These are phyloP conservation scores for Aphanomyces stellatus DNA, from an alignment of 352 stramenopile genomes.

Conservation along the genomic window DNA sequence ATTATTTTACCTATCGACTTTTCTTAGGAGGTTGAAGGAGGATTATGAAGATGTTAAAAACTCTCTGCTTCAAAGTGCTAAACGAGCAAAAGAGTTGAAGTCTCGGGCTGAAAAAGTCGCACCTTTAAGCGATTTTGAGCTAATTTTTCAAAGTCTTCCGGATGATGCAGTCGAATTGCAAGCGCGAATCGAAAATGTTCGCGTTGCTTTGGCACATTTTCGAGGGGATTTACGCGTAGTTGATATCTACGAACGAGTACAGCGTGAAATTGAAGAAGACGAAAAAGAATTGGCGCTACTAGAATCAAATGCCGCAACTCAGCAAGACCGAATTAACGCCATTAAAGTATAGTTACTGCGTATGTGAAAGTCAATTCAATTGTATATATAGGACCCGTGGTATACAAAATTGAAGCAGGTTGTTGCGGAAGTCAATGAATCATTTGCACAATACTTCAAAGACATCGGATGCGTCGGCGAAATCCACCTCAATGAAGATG, in stretches of 20 bases:
- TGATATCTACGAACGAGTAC: conserved; percentile 61
- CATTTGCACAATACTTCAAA: conserved; percentile 77
- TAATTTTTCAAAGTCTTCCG: conserved; percentile 46
- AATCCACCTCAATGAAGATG: conserved; percentile 62
- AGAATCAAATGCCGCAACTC: conserved; percentile 49
- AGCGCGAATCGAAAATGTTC: conserved; percentile 80
- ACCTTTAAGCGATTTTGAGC: conserved; percentile 53
- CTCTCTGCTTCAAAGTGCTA: conserved; percentile 46
- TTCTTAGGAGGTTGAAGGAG: conserved; percentile 30
- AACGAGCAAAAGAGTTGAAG: conserved; percentile 62
- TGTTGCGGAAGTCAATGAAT: conserved; percentile 68
- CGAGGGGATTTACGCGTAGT: conserved; percentile 64
- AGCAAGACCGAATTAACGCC: conserved; percentile 55
- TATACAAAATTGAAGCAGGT: conserved; percentile 55
- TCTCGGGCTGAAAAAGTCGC: conserved; percentile 52
- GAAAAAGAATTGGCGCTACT: conserved; percentile 48
- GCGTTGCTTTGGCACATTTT: conserved; percentile 69
- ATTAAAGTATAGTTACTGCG: conserved; percentile 74
- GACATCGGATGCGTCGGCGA: conserved; percentile 83
- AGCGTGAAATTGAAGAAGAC: conserved; percentile 54
- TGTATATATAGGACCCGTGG: conserved; percentile 71
- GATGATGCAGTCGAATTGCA: conserved; percentile 72
- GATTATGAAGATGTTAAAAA: conserved; percentile 55
- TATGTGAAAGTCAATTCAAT: no score
- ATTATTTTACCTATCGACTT: background rate